phyloP scores from a whole-genome alignment of 805 yeast species.

The Candida oleophila region DNA sequence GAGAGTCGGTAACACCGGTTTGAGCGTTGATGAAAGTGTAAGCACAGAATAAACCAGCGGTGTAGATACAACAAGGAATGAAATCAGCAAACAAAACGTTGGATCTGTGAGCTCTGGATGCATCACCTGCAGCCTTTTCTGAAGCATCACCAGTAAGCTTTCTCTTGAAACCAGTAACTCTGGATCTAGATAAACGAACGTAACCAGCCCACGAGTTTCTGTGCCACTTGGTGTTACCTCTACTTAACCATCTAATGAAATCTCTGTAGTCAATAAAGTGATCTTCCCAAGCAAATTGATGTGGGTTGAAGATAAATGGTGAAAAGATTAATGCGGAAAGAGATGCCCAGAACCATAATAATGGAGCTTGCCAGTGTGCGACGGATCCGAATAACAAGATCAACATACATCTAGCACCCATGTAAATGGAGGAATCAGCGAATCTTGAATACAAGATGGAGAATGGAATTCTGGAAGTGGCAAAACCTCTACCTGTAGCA shows the following conservation, averaged over 20 bases:
- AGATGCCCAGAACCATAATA: constrained; percentile 97
- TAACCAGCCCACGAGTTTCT: constrained; percentile 88
- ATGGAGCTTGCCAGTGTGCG: constrained; percentile 87
- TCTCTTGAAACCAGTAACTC: constrained; percentile 88
- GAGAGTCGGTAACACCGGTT: constrained; percentile 64
- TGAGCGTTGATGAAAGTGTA: constrained; percentile 82
- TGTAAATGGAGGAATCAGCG: constrained; percentile 76
- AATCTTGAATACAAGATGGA: constrained; percentile 65
- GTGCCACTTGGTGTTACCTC: constrained; percentile 88
- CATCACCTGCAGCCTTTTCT: constrained; percentile 68
- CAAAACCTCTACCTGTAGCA: constrained; percentile 82
- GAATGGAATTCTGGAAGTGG: constrained; percentile 70
- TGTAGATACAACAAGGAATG: constrained; percentile 65
- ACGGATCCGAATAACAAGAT: constrained; percentile 72
- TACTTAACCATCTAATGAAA: constrained; percentile 85
- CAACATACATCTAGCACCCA: constrained; percentile 78
- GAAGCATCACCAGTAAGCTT: constrained; percentile 64
- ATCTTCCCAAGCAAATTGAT: constrained; percentile 95
- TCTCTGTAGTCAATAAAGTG: constrained; percentile 96
- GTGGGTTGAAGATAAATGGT: constrained; percentile 96
- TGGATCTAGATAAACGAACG: constrained; percentile 76
- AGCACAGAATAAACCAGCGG: constrained; percentile 72
- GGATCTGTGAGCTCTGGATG: constrained; percentile 72
- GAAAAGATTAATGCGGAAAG: constrained; percentile 83
- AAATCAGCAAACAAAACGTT: constrained; percentile 81